Base-by-base conservation (phyloP, 2,329 filamentous ascomycete genomes). In the Catunica adiposa region DNA sequence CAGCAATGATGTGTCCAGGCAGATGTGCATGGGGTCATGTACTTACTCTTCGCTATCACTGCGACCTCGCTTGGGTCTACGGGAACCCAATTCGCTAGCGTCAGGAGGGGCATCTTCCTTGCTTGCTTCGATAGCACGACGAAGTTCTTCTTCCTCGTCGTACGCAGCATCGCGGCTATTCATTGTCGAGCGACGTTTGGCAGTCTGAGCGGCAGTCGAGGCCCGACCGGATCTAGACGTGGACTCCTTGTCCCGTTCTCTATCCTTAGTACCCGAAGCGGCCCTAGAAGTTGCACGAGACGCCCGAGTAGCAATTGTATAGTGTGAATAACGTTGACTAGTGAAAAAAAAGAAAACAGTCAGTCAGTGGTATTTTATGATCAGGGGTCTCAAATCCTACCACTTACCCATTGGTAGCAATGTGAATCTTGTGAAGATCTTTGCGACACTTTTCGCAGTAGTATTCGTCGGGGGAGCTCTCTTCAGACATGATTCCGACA, bases 41-140 rank as follows among this genome's bases (percentile, higher is more conserved):
- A 80, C 88, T 69, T 76, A 97, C 90, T 94, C 87, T 77, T 96
- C 89, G 65, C 88, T 95, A 59, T 92, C 88, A 64, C 92, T 94
- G 60, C 90, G 80, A 59, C 82, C 83, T 64, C 92, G 77, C 71
- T 98, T 98, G 23, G 80, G 76, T 64, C 86, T 80, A 53, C 58
- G 59, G 34, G 72, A 72, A 40, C 72, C 72, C 54, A 75, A 74
- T 37, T 83, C 80, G 11, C 66, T 65, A 34, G 74, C 68, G 9
- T 73, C 72, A 11, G 72, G 68, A 51, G 75, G 73, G 9, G 77
- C 80, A 46, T 94, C 87, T 64, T 86, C 83, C 69, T 89, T 96
- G 72, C 92, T 98, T 59, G 94, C 89, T 67, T 97, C 90, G 62
- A 98, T 89, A 29, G 90, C 92, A 61, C 86, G 80, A 55, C 89